phyloP scores from a whole-genome alignment of 1,139 yeast species.

The Candida mesenterica region DNA sequence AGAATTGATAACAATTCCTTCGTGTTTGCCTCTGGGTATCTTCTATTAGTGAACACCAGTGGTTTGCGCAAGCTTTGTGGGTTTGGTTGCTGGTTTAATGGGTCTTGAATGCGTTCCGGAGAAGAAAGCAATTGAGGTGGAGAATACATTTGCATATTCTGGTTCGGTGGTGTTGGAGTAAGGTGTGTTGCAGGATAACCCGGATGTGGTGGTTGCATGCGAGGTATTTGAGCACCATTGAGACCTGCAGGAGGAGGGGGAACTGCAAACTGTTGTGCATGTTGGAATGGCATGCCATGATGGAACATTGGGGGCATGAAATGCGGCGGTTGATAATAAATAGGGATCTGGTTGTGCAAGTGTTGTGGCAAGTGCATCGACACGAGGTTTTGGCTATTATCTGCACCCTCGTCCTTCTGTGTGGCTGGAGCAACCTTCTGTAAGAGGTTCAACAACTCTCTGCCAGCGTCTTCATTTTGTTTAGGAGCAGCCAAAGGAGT shows the following conservation, averaged over 20 bases:
- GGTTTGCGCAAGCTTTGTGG: conserved; percentile 46
- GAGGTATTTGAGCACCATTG: conserved; percentile 1
- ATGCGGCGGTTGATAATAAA: conserved; percentile 15
- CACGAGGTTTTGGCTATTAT: conserved; percentile 11
- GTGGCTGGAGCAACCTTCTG: conserved; percentile 38
- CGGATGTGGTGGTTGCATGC: conserved; percentile 6
- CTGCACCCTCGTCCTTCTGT: background rate
- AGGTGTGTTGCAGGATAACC: conserved; percentile 7
- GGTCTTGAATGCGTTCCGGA: conserved; percentile 7
- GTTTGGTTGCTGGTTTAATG: conserved; percentile 32
- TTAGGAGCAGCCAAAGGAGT: conserved; percentile 18
- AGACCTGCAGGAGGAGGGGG: conserved; percentile 13
- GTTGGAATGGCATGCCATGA: conserved; percentile 14
- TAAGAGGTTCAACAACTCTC: conserved; percentile 66
- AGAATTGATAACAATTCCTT: conserved; percentile 54
- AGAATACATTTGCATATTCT: conserved; percentile 6
- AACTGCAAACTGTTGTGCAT: conserved; percentile 34
- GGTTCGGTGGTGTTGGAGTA: conserved; percentile 8
- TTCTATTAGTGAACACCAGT: conserved; percentile 28
- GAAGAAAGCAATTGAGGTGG: conserved; percentile 4
- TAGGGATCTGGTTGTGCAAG: conserved; percentile 30
- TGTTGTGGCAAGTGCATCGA: conserved; percentile 31
- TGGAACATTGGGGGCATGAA: conserved; percentile 6
- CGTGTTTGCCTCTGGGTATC: conserved; percentile 41
- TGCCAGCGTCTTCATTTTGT: conserved; percentile 61